Evolutionary conservation across 2,329 filamentous ascomycete species (phyloP), one percentile per base, ranked within the genome.

Genomic region (Remersonia thermophila): DNA sequence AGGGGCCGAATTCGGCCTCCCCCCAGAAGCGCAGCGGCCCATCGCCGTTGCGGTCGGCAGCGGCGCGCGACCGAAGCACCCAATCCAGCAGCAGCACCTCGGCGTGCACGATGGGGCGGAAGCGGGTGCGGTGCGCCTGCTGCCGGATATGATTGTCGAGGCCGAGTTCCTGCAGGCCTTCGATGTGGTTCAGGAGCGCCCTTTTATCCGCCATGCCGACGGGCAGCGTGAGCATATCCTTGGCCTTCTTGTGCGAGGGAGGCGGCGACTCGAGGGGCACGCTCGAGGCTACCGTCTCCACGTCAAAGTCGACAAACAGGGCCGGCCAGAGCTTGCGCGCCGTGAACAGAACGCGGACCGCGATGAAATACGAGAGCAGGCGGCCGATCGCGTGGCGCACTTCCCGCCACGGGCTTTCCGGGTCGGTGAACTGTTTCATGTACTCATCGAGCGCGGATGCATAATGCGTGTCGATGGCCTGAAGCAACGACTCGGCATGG

Each of bases 21-120:
- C 40, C 28, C 38, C 57, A 63, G 47, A 59, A 63, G 0, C 26
- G 26, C 1, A 41, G 17, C 0, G 35, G 34, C 17, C 26, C 39
- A 7, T 18, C 35, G 2, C 27, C 34, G 4, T 40, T 38, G 11
- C 2, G 10, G 13, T 32, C 30, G 5, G 30, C 27, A 1, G 12
- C 34, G 7, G 13, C 30, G 25, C 49, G 32, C n/a, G 36, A 35
- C 8, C 26, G 35, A 10, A 53, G 26, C 26, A 52, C 50, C 11
- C 53, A 46, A 8, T 55, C 47, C 0, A 61, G 42, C 0, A 55
- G 41, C 0, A 39, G 33, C 16, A 59, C 37, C 30, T 63, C 60
- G 1, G 55, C 50, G 32, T 64, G 61, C 0, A 64, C 58, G 5
- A 41, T 39, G 0, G 56, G 55, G 4, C 7, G 49, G 26, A 54